A percentile compares a stretch with the other conserved stretches of the same genome.
Conservation (phyloP, 2,329 filamentous ascomycete species). For the Xylariaceae sp. region DNA sequence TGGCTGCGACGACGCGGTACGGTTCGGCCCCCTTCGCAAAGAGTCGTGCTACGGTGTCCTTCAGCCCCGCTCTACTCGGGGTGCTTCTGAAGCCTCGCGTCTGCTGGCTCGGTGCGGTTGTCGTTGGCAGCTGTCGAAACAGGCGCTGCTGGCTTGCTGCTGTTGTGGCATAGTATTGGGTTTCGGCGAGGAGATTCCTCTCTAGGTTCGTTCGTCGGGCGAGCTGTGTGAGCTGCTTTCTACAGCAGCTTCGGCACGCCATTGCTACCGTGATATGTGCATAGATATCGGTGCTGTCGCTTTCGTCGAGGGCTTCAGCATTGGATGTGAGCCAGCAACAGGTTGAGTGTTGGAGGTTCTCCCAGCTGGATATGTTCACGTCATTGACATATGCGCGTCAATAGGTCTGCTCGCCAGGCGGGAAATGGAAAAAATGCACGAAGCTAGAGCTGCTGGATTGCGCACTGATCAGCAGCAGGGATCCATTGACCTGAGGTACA, state of each 20-base stretch:
- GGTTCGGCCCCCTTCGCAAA: slow-evolving; percentile 26
- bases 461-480: not conserved
- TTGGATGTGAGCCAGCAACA: not conserved
- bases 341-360: slow-evolving; percentile 4
- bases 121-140: slow-evolving; percentile 2
- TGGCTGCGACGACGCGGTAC: slow-evolving; percentile 76
- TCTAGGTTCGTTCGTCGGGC: slow-evolving; percentile 21
- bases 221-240: slow-evolving; percentile 33
- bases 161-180: not conserved
- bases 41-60: slow-evolving; percentile 13
- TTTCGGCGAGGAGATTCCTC: slow-evolving; percentile 17
- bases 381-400: slow-evolving; percentile 15
- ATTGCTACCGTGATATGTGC: slow-evolving; percentile 26
- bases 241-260: slow-evolving; percentile 48
- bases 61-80: slow-evolving; percentile 22
- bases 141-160: slow-evolving; percentile 8
- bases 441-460: not conserved
- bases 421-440: not conserved
- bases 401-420: not conserved
- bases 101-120: slow-evolving; percentile 10
- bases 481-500: not conserved
- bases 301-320: too few species aligned
- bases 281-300: not conserved
- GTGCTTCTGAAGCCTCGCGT: slow-evolving; percentile 35
- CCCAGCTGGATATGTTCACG: slow-evolving; percentile 11